Evolutionary conservation across 2,329 filamentous ascomycete species (phyloP).

Genomic region (Colletotrichum agaves): DNA sequence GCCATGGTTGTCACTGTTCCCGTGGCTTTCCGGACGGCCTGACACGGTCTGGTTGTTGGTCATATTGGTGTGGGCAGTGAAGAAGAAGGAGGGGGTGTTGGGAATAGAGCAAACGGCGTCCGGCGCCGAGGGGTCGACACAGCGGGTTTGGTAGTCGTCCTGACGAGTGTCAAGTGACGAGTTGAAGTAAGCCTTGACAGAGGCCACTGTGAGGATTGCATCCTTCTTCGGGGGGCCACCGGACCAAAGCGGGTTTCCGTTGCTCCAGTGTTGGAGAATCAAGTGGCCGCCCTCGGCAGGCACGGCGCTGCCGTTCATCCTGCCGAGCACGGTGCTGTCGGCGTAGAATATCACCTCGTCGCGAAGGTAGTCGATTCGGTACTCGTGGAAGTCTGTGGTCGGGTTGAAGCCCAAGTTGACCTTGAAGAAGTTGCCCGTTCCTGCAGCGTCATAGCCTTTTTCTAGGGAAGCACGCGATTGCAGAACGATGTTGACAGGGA

Average conservation of each 20-base stretch:
- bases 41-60: conserved; percentile 59
- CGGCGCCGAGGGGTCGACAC: conserved; percentile 49
- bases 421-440: conserved; percentile 67
- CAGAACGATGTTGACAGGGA: conserved; percentile 78
- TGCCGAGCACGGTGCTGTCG: conserved; percentile 67
- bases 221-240: conserved; percentile 74
- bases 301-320: conserved; percentile 66
- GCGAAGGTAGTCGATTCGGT: conserved; percentile 79
- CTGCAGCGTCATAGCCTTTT: conserved; percentile 70
- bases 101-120: conserved; percentile 63
- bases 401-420: conserved; percentile 74
- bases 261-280: conserved; percentile 82
- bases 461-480: conserved; percentile 71
- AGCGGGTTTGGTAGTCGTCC: conserved; percentile 51
- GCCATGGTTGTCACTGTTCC: background rate
- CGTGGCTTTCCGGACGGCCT: background rate
- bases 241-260: conserved; percentile 78
- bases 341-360: conserved; percentile 74
- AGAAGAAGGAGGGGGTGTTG: conserved; percentile 60
- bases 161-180: conserved; percentile 60
- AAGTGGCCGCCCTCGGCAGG: conserved; percentile 72
- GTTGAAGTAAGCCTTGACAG: conserved; percentile 85
- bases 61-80: conserved; percentile 57
- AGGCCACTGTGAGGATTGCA: conserved; percentile 71
- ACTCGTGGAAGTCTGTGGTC: conserved; percentile 75